phyloP scores from a whole-genome alignment of 108 stramenopile genomes.

The Fragilaria crotonensis region DNA sequence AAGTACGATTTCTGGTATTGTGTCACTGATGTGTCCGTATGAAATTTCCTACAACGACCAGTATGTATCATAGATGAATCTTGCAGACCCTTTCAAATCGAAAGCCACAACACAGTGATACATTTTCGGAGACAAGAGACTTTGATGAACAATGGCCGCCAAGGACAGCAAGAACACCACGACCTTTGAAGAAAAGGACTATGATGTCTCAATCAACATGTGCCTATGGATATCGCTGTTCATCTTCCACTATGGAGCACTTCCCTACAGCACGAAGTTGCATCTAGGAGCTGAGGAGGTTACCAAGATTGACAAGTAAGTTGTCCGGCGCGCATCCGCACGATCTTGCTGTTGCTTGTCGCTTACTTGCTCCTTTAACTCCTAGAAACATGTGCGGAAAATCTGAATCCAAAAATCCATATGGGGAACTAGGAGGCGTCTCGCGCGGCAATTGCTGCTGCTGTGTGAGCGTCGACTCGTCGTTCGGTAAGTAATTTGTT shows the following conservation, averaged over 20 bases:
- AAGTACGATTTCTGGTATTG: too few relatives aligned
- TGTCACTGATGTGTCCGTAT: too few relatives aligned
- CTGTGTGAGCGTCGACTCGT: constrained; percentile 16
- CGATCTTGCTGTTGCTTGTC: not conserved
- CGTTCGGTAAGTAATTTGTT: constrained; percentile 4
- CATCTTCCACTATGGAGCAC: not conserved
- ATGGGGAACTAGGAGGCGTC: constrained; percentile 33
- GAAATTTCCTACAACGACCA: too few relatives aligned
- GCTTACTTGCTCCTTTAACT: not conserved
- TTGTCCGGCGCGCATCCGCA: not conserved
- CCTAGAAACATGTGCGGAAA: constrained; percentile 1
- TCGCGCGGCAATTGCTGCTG: constrained; percentile 16
- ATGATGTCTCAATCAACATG: constrained; percentile 1
- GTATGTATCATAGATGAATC: too few relatives aligned
- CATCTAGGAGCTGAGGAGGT: not conserved
- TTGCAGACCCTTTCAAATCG: too few relatives aligned
- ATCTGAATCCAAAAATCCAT: constrained; percentile 9
- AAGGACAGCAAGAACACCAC: constrained; percentile 2
- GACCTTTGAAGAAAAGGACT: constrained; percentile 2
- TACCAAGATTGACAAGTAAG: not conserved
- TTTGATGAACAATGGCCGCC: too few relatives aligned
- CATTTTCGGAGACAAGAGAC: too few relatives aligned
- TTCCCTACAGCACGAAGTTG: constrained; percentile 2
- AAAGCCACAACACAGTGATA: too few relatives aligned
- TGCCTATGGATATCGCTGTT: not conserved